Percentiles rank a stretch among this genome's conserved stretches.
These are phyloP conservation scores for Colletotrichum orchidophilum DNA, from an alignment of 2,329 filamentous ascomycete genomes.

Conservation along the genomic window DNA sequence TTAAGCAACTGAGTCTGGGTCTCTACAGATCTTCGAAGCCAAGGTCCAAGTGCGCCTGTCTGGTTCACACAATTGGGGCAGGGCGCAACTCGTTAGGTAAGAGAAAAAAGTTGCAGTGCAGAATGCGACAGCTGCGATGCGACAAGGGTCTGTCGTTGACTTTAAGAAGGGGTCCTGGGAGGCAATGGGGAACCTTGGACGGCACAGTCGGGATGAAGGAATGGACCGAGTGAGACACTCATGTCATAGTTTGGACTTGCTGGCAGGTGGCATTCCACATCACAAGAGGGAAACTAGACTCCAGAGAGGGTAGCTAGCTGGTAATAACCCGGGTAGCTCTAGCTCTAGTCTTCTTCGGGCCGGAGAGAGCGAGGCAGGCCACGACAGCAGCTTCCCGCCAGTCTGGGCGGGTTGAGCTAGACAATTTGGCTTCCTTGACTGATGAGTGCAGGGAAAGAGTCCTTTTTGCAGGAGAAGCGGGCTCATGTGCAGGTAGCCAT, in stretches of 20 bases:
- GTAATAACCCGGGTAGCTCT: neutral
- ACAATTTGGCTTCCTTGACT: neutral
- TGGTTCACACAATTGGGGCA: neutral
- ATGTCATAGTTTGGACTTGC: slow-evolving; percentile 29
- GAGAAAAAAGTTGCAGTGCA: slow-evolving; percentile 3
- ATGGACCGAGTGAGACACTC: slow-evolving; percentile 26
- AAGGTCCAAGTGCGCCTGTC: neutral
- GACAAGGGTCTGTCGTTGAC: slow-evolving; percentile 21
- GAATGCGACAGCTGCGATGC: slow-evolving; percentile 17
- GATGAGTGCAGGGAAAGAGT: neutral
- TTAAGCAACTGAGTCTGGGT: neutral
- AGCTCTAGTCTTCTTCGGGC: slow-evolving; percentile 16
- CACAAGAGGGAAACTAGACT: slow-evolving; percentile 9
- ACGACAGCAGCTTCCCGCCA: neutral
- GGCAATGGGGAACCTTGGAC: neutral
- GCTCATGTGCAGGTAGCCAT: too few species aligned
- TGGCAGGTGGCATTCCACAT: slow-evolving; percentile 10
- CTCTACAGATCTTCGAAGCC: neutral
- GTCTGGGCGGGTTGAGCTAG: neutral
- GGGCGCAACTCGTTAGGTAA: neutral
- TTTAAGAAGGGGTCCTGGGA: slow-evolving; percentile 14
- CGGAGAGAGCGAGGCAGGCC: neutral
- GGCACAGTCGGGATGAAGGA: slow-evolving; percentile 8
- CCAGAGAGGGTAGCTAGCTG: neutral
- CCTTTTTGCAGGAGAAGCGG: too few species aligned